Conservation (phyloP, 208 protist species). For the Polymyxa betae region DNA sequence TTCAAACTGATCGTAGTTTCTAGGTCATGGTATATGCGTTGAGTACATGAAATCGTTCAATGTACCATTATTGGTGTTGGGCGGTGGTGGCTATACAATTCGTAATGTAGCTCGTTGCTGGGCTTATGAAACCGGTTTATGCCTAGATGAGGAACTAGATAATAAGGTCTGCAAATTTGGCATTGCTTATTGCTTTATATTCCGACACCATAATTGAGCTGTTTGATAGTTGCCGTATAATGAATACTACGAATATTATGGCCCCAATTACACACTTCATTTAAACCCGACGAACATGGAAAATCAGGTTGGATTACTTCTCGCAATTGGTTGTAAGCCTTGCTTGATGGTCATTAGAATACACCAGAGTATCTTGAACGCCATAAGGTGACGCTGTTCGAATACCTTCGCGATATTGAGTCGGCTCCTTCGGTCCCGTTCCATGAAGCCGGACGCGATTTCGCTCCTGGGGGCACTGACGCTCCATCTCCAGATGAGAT, state of each 20-base stretch:
- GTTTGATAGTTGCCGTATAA: no score
- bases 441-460: not conserved
- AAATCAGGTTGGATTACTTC: constrained; percentile 80
- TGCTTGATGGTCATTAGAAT: no score
- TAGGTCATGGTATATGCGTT: constrained; percentile 72
- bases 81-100: constrained; percentile 98
- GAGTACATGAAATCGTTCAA: constrained; percentile 83
- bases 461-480: not conserved
- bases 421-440: constrained; percentile 41
- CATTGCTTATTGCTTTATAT: no score
- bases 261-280: constrained; percentile 82
- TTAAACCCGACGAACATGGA: constrained; percentile 75
- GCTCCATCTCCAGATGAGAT: not conserved
- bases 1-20: no score
- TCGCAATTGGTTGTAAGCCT: constrained; percentile 59
- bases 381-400: constrained; percentile 37
- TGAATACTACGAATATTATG: constrained; percentile 88
- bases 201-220: no score
- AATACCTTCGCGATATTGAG: constrained; percentile 48
- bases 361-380: not conserved
- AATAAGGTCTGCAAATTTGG: no score
- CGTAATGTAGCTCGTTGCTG: constrained; percentile 96
- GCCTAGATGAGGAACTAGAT: constrained; percentile 56
- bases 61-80: constrained; percentile 91
- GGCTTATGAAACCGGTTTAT: constrained; percentile 89